Evolutionary conservation across 331 rosid species (phyloP).

Genomic region (Malus hybrid): DNA sequence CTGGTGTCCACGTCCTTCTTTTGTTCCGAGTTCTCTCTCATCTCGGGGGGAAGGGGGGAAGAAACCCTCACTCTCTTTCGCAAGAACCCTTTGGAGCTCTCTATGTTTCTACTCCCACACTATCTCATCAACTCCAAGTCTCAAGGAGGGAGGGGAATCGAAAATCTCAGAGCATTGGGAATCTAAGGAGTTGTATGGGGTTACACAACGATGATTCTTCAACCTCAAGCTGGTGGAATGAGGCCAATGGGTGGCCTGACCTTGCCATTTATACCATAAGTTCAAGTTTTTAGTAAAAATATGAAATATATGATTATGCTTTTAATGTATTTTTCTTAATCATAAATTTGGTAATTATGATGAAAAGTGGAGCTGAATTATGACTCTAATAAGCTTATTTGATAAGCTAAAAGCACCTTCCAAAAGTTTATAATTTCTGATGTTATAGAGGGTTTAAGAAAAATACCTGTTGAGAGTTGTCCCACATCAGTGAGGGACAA

Average conservation of each 20-base stretch:
- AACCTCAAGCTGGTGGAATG: conserved; percentile 42
- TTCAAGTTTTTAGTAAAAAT: conserved; percentile 51
- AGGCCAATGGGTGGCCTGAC: conserved; percentile 65
- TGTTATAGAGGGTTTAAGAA: conserved; percentile 25
- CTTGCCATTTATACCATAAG: conserved; percentile 83
- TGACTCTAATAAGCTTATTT: conserved; percentile 18
- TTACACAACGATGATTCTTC: conserved; percentile 45
- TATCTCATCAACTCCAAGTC: no score
- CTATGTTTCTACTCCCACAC: no score
- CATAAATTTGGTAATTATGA: no score
- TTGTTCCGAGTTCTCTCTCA: no score
- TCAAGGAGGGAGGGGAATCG: no score
- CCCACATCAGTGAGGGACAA: no score
- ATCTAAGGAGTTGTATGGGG: conserved; percentile 39
- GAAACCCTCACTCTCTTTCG: no score
- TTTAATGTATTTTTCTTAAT: conserved; percentile 4
- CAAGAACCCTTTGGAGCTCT: no score
- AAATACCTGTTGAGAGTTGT: not conserved
- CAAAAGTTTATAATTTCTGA: conserved; percentile 14
- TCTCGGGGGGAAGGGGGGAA: no score
- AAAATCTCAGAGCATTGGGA: not conserved
- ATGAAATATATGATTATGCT: not conserved
- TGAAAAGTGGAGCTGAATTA: conserved; percentile 2
- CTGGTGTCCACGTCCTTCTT: no score
- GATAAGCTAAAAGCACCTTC: not conserved